Evolutionary conservation across 768 basidiomycete genomes (phyloP).

Genomic region (Suillus clintonianus): DNA sequence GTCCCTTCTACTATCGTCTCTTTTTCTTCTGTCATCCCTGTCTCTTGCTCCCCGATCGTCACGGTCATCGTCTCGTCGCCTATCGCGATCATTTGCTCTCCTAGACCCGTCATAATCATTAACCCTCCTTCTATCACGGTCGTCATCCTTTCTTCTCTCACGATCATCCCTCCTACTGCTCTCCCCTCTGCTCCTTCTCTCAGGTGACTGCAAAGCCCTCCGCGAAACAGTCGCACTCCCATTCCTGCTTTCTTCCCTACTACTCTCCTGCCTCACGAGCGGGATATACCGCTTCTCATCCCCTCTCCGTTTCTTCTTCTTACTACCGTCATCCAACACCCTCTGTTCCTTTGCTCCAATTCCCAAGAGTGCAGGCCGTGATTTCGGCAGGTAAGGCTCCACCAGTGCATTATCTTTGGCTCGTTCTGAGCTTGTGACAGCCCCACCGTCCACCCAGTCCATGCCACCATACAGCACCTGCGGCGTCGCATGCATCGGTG

Average conservation of each 20-base stretch:
- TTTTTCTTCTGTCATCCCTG: conserved; percentile 27
- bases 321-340: conserved; percentile 67
- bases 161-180: conserved; percentile 10
- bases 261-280: conserved; percentile 69
- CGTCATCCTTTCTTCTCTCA: conserved; percentile 14
- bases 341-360: conserved; percentile 92
- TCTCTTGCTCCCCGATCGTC: conserved; percentile 22
- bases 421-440: conserved; percentile 59
- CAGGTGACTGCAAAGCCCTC: conserved; percentile 53
- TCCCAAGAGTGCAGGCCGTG: conserved; percentile 85
- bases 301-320: conserved; percentile 45
- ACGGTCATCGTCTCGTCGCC: conserved; percentile 34
- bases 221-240: conserved; percentile 47
- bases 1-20: conserved; percentile 26
- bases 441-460: conserved; percentile 90
- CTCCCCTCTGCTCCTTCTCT: conserved; percentile 18
- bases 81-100: conserved; percentile 26
- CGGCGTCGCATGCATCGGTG: no score
- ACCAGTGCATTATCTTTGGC: conserved; percentile 56
- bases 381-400: conserved; percentile 79
- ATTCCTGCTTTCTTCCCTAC: conserved; percentile 35
- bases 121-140: no score
- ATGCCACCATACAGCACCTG: no score
- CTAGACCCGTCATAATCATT: no score
- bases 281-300: conserved; percentile 84